A percentile compares a stretch with the other conserved stretches of the same genome.
Conservation (phyloP, 768 basidiomycete species). For the Lentinus tigrinus region DNA sequence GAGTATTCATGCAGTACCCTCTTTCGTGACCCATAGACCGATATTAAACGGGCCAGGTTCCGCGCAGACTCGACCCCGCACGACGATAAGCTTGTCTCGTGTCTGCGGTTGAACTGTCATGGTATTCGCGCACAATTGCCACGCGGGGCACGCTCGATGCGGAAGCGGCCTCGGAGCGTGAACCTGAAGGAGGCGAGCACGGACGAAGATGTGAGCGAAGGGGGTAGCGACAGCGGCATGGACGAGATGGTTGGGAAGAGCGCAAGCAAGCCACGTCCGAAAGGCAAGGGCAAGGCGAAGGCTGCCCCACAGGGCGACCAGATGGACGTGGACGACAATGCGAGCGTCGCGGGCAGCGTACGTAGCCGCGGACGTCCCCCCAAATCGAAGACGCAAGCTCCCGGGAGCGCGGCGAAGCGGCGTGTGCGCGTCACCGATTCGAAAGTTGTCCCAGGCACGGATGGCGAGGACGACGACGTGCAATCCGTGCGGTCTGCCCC, state of each 20-base stretch:
- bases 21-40: conserved; percentile 44
- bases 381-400: conserved; percentile 13
- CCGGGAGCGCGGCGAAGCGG: conserved; percentile 13
- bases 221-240: conserved; percentile 31
- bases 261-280: conserved; percentile 12
- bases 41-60: conserved; percentile 74
- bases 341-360: conserved; percentile 19
- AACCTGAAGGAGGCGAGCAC: conserved; percentile 25
- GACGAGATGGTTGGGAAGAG: conserved; percentile 29
- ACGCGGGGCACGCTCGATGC: conserved; percentile 20
- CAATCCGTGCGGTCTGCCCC: conserved; percentile 15
- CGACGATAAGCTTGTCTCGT: conserved; percentile 69
- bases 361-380: conserved; percentile 19
- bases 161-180: conserved; percentile 29
- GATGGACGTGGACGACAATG: conserved; percentile 28
- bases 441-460: conserved; percentile 13
- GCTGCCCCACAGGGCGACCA: conserved; percentile 15
- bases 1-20: not conserved
- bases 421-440: conserved; percentile 5
- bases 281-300: conserved; percentile 21
- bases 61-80: conserved; percentile 68
- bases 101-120: conserved; percentile 54
- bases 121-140: conserved; percentile 32
- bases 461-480: conserved; percentile 18
- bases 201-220: conserved; percentile 28